Evolutionary conservation across 2,329 filamentous ascomycete genomes (phyloP).

Genomic region (Fusarium transvaalense): DNA sequence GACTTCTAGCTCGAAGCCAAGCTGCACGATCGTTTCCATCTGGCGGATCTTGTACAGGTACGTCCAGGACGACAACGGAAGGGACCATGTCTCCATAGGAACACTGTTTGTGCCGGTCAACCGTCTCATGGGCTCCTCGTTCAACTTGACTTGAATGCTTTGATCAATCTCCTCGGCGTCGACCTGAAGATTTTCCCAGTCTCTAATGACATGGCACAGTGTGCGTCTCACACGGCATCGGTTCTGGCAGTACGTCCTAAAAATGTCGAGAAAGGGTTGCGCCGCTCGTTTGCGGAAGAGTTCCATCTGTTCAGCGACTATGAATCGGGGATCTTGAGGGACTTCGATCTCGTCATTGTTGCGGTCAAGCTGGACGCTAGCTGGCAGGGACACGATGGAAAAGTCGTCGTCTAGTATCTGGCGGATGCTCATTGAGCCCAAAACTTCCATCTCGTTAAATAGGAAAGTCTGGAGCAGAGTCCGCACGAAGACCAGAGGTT

Average conservation of each 20-base stretch:
- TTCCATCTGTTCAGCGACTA: slow-evolving; percentile 81
- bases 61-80: slow-evolving; percentile 87
- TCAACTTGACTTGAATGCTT: slow-evolving; percentile 70
- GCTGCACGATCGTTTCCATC: slow-evolving; percentile 87
- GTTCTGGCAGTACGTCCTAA: slow-evolving; percentile 89
- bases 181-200: slow-evolving; percentile 86
- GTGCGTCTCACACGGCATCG: slow-evolving; percentile 88
- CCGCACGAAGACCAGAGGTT: slow-evolving; percentile 86
- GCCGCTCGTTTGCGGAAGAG: slow-evolving; percentile 70
- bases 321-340: slow-evolving; percentile 78
- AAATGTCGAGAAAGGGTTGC: slow-evolving; percentile 84
- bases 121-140: slow-evolving; percentile 70
- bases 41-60: slow-evolving; percentile 91
- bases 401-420: slow-evolving; percentile 86
- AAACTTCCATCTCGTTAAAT: slow-evolving; percentile 77
- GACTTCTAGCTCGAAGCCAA: slow-evolving; percentile 93
- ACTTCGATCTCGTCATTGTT: slow-evolving; percentile 82
- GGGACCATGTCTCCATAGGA: slow-evolving; percentile 70
- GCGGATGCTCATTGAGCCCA: slow-evolving; percentile 76
- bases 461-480: slow-evolving; percentile 82
- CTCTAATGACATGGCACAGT: slow-evolving; percentile 84
- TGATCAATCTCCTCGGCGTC: slow-evolving; percentile 84
- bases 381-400: slow-evolving; percentile 79
- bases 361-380: slow-evolving; percentile 76
- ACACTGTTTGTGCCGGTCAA: slow-evolving; percentile 52